Evolutionary conservation across 129 eudicot genomes (phyloP), one percentile per base, ranked within the genome.

Genomic region (Logfia minima): DNA sequence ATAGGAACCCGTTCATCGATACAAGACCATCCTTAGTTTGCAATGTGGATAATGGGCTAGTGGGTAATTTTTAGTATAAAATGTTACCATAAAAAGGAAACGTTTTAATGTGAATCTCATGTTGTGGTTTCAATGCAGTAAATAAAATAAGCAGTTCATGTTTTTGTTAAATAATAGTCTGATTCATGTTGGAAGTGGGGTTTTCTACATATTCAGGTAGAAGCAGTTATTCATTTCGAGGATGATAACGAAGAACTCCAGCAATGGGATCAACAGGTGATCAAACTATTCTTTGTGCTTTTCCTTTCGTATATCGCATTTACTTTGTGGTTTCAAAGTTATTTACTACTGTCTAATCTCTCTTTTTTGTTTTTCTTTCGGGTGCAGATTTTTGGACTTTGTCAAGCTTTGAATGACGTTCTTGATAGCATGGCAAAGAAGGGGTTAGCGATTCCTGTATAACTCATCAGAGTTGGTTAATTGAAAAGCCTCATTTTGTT

Each of bases 211-310:
- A 48, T 48, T 24, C 82, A 94, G 99, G 99, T 95, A 58, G 99
- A 95, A 79, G 96, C 96, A 72, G 89, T 95, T 68, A 95, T 95
- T 48, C 99, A 91, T 89, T 95, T 95, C 64, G 99, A 95, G 85
- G 99, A 95, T 81, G 99, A 95, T 82, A 87, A 96, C 3, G 96
- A 91, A 70, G 99, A 95, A 79, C 82, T 95, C 71, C 99, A 91
- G 75, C 99, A 88, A 75, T 95, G 99, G 99, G 99, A 95, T 86
- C 91, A 95, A 77, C 97, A 95, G 99, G 99, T 95, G 77, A 58
- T 72, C 14, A 11, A 14, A 37, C 8, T 59, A 6, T 8, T 66
- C 6, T 29, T 28, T 23, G 4, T 59, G 0, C 26, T 26, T 23
- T 24, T 22, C 24, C 4, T 7, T 48, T 14, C 18, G 0, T 48